A percentile compares a stretch with the other conserved stretches of the same genome.
These are phyloP conservation scores for Cystobasidiaceae sp. DNA, from an alignment of 1,284 basidiomycete species.

Conservation along the genomic window DNA sequence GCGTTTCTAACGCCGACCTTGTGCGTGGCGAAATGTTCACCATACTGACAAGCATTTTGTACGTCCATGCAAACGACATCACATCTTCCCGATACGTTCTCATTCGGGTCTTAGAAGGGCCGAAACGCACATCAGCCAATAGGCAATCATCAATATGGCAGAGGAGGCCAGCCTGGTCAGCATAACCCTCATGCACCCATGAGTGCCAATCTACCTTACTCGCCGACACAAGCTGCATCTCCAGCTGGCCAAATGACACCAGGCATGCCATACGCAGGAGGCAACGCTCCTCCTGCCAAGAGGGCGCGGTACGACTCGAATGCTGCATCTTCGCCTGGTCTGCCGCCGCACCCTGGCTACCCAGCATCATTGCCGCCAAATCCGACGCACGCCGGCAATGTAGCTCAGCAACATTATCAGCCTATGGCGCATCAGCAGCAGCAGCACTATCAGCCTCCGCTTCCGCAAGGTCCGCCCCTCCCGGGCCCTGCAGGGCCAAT, in stretches of 20 bases:
- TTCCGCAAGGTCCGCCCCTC: background rate
- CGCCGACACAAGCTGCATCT: too few relatives aligned
- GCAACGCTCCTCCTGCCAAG: conserved; percentile 1
- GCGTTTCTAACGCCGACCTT: background rate
- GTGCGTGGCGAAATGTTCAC: background rate
- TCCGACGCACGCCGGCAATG: background rate
- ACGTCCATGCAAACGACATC: too few relatives aligned
- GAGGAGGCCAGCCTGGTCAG: background rate
- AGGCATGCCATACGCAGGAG: background rate
- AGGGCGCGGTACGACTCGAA: conserved; percentile 1
- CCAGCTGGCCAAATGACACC: background rate
- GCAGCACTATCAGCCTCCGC: background rate
- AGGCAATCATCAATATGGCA: too few relatives aligned
- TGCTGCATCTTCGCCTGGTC: background rate
- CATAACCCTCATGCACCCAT: background rate
- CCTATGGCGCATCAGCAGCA: background rate
- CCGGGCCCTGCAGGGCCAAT: background rate
- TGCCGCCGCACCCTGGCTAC: background rate
- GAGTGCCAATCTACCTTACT: background rate
- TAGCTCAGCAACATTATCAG: background rate
- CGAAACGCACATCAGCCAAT: background rate
- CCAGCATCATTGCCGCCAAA: too few relatives aligned
- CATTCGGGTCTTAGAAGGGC: too few relatives aligned
- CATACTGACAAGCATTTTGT: too few relatives aligned
- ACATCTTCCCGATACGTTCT: too few relatives aligned